Conservation (phyloP, 106 monocot genomes). For the Acorus gramineus region DNA sequence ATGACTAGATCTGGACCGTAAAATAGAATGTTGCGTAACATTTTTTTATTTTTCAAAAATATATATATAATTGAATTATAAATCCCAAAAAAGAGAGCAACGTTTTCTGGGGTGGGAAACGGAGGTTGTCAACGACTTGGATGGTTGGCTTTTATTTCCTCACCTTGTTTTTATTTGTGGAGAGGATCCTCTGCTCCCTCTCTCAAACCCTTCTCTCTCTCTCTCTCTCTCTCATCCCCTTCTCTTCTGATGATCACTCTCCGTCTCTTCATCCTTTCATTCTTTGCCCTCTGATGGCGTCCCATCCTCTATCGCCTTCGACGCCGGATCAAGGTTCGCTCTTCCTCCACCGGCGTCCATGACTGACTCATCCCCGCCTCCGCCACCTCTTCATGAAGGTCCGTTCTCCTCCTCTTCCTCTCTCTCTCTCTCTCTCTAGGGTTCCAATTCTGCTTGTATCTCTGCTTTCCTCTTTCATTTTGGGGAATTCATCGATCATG, state of each 20-base stretch:
- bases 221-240: background rate
- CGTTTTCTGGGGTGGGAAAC: too few species aligned
- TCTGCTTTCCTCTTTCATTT: too few species aligned
- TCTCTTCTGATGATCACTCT: background rate
- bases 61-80: too few species aligned
- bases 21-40: too few species aligned
- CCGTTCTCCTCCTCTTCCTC: background rate
- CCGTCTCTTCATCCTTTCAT: background rate
- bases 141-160: conserved; percentile 10
- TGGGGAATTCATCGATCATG: too few species aligned
- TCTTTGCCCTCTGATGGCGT: background rate
- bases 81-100: too few species aligned
- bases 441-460: too few species aligned
- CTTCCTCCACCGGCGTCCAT: background rate
- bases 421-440: too few species aligned
- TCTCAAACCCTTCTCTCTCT: background rate
- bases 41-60: too few species aligned
- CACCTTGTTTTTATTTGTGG: conserved; percentile 4
- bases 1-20: too few species aligned
- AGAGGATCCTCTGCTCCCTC: conserved; percentile 4
- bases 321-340: conserved; percentile 2
- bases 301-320: conserved; percentile 1
- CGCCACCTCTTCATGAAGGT: background rate
- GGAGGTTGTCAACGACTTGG: background rate
- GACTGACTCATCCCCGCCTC: background rate